phyloP scores from a whole-genome alignment of 129 eudicot genomes.

The Chrysanthemum makinoi region DNA sequence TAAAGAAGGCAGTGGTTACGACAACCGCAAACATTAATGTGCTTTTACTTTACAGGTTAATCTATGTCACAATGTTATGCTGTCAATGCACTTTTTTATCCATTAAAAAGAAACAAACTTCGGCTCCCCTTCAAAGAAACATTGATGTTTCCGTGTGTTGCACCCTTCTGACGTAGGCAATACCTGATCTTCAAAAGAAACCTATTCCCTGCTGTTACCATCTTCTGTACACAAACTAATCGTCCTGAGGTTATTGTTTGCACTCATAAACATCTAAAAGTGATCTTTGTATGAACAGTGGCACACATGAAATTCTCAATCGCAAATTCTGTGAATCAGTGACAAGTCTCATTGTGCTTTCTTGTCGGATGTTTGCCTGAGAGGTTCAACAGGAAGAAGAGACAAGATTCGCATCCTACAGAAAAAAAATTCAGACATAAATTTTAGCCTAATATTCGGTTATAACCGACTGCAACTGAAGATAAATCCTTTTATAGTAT shows the following conservation, averaged over 20 bases:
- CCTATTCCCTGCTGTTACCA: not conserved
- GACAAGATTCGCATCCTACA: constrained; percentile 70
- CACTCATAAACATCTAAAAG: constrained; percentile 11
- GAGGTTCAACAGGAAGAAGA: constrained; percentile 44
- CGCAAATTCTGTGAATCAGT: not conserved
- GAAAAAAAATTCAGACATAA: not conserved
- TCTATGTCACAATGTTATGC: no score
- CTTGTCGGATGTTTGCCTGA: constrained; percentile 36
- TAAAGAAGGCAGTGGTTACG: not conserved
- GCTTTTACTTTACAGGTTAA: no score
- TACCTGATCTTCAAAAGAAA: not conserved
- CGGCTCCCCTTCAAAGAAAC: no score
- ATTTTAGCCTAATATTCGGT: not conserved
- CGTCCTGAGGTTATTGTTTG: not conserved
- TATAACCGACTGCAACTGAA: no score
- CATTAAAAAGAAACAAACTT: no score
- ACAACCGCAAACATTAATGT: no score
- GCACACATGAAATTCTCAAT: not conserved
- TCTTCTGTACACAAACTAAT: constrained; percentile 3
- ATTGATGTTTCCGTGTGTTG: not conserved
- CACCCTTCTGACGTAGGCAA: not conserved
- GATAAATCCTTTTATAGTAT: no score
- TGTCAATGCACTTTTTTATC: no score
- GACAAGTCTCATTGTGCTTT: constrained; percentile 44
- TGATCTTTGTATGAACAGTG: constrained; percentile 16